Conservation (phyloP, 164 flowering plant genomes). For the Vitis labrusca region DNA sequence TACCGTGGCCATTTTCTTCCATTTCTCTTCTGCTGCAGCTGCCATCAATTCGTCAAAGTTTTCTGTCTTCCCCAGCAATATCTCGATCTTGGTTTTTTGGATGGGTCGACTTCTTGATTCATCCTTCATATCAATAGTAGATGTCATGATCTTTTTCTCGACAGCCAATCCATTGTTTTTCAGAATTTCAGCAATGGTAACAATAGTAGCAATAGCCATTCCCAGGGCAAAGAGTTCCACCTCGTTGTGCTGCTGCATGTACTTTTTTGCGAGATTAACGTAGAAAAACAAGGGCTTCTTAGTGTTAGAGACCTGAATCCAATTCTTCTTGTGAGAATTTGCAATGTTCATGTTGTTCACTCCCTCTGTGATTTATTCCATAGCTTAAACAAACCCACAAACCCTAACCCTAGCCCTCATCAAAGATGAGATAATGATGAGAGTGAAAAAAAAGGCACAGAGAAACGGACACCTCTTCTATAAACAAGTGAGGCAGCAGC, state of each 20-base stretch:
- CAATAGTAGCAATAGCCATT: slow-evolving; percentile 55
- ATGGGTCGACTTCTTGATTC: slow-evolving; percentile 39
- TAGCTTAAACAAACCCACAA: slow-evolving; percentile 7
- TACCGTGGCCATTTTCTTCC: slow-evolving; percentile 17
- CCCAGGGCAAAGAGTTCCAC: slow-evolving; percentile 39
- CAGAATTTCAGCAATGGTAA: slow-evolving; percentile 49
- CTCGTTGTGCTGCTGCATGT: slow-evolving; percentile 34
- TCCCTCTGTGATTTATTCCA: slow-evolving; percentile 64
- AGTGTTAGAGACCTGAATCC: slow-evolving; percentile 77
- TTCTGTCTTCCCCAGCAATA: too few species aligned
- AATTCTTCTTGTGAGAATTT: slow-evolving; percentile 56
- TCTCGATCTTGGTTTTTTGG: slow-evolving; percentile 32
- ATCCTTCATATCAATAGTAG: slow-evolving; percentile 41
- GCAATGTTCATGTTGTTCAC: slow-evolving; percentile 45
- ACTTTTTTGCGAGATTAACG: slow-evolving; percentile 57
- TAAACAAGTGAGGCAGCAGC: too few species aligned
- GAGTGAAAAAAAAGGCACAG: too few species aligned
- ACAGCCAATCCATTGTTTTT: slow-evolving; percentile 50
- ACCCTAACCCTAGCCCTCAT: slow-evolving; percentile 25
- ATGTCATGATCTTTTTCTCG: slow-evolving; percentile 41
- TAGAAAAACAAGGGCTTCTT: slow-evolving; percentile 58
- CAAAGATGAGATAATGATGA: too few species aligned
- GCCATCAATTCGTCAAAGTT: too few species aligned
- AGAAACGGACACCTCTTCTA: too few species aligned
- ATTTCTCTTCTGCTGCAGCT: not conserved